Conservation (phyloP, 1,284 basidiomycete species). For the Thecaphora frezii region DNA sequence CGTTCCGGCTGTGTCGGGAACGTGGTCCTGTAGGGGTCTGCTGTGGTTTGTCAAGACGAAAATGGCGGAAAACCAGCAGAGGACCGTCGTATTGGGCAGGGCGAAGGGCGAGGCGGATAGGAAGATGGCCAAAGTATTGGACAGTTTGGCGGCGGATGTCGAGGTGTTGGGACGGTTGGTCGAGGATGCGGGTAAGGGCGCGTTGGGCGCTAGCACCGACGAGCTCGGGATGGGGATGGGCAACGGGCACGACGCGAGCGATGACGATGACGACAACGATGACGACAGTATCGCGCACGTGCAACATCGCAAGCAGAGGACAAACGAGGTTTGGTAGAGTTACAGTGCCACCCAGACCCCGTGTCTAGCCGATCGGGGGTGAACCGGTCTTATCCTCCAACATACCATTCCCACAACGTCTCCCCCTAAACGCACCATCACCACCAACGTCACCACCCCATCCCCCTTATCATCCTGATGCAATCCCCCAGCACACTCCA, state of each 20-base stretch:
- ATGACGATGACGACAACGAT: constrained; percentile 2
- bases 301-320: too few relatives aligned
- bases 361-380: too few relatives aligned
- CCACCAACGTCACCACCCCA: too few relatives aligned
- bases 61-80: constrained; percentile 17
- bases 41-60: constrained; percentile 39
- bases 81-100: constrained; percentile 12
- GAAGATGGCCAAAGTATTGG: constrained; percentile 13
- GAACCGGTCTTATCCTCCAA: too few relatives aligned
- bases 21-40: constrained; percentile 39
- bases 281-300: too few relatives aligned
- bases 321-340: too few relatives aligned
- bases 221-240: background rate
- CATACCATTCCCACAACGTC: too few relatives aligned
- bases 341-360: too few relatives aligned
- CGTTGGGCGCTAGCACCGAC: background rate
- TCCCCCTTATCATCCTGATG: too few relatives aligned
- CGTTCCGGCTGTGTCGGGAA: constrained; percentile 36
- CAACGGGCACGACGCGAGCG: background rate
- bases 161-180: background rate
- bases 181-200: constrained; percentile 2
- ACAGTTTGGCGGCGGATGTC: constrained; percentile 5
- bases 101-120: constrained; percentile 7
- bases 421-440: too few relatives aligned
- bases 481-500: too few relatives aligned